phyloP scores from a whole-genome alignment of 2,329 filamentous ascomycete genomes.

The Curvularia eragrostidis region DNA sequence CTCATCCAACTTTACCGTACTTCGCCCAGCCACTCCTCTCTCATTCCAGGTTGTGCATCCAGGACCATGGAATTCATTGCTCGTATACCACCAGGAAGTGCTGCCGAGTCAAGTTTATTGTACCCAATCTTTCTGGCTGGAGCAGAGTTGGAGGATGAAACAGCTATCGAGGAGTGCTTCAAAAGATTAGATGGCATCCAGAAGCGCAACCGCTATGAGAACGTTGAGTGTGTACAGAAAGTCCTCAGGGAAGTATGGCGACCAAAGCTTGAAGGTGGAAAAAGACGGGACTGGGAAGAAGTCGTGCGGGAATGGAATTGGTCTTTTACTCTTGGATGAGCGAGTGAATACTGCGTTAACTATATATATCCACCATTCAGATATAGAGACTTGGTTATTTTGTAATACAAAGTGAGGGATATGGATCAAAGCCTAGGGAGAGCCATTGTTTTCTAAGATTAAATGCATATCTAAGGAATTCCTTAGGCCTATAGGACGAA shows the following conservation, averaged over 20 bases:
- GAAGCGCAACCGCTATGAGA: conserved; percentile 45
- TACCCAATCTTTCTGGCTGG: conserved; percentile 49
- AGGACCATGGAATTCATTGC: conserved; percentile 46
- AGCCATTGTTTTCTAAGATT: no score
- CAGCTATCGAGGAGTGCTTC: conserved; percentile 39
- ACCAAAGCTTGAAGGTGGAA: conserved; percentile 36
- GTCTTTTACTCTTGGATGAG: conserved; percentile 44
- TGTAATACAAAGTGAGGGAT: no score
- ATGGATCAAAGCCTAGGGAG: no score
- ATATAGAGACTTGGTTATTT: no score
- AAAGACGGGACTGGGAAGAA: conserved; percentile 46
- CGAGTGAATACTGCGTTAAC: background rate
- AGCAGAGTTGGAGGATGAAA: conserved; percentile 40
- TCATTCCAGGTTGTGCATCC: conserved; percentile 39
- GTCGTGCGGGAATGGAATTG: conserved; percentile 45
- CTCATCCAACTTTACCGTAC: conserved; percentile 47
- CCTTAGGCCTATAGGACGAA: no score
- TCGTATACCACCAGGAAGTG: conserved; percentile 44
- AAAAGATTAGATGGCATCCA: conserved; percentile 42
- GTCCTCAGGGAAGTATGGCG: conserved; percentile 48
- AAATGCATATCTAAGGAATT: no score
- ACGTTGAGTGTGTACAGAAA: conserved; percentile 43
- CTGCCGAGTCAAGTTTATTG: conserved; percentile 45
- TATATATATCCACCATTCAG: no score
- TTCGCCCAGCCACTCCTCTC: conserved; percentile 32